Conservation (phyloP, 2,329 filamentous ascomycete genomes). For the Annulohypoxylon truncatum region DNA sequence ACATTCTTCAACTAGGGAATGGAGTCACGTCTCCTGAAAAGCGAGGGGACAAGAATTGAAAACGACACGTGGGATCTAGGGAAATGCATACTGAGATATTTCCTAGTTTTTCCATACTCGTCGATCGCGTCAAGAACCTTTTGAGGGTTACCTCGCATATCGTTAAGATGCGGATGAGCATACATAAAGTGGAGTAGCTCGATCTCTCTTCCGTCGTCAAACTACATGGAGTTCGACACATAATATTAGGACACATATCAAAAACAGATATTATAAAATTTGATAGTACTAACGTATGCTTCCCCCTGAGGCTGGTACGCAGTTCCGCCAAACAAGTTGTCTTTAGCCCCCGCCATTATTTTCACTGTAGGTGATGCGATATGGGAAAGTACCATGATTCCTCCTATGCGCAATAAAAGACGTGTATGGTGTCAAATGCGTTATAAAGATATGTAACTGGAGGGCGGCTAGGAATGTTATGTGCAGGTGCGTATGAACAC, state of each 20-base stretch:
- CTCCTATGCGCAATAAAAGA: too few relatives aligned
- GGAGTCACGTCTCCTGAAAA: background rate
- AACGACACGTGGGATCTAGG: background rate
- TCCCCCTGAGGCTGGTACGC: slow-evolving; percentile 58
- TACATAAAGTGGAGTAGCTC: slow-evolving; percentile 78
- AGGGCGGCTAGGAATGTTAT: slow-evolving; percentile 28
- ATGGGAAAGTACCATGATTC: background rate
- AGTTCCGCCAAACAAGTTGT: slow-evolving; percentile 51
- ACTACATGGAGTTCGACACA: slow-evolving; percentile 49
- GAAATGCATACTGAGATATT: slow-evolving; percentile 66
- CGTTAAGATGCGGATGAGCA: slow-evolving; percentile 68
- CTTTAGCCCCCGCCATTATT: slow-evolving; percentile 23
- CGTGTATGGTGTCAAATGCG: too few relatives aligned
- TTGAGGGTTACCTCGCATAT: slow-evolving; percentile 72
- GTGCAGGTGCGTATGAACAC: slow-evolving; percentile 20
- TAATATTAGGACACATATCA: background rate
- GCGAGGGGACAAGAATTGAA: background rate
- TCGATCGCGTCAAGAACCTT: slow-evolving; percentile 77
- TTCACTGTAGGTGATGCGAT: background rate
- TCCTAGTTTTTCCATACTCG: slow-evolving; percentile 71
- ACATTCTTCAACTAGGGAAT: too few relatives aligned
- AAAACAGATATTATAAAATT: background rate
- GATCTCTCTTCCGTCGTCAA: slow-evolving; percentile 79
- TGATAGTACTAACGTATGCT: slow-evolving; percentile 48
- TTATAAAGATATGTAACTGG: too few relatives aligned